Evolutionary conservation across 164 flowering plant genomes (phyloP).

Genomic region (Pachysandra terminalis): DNA sequence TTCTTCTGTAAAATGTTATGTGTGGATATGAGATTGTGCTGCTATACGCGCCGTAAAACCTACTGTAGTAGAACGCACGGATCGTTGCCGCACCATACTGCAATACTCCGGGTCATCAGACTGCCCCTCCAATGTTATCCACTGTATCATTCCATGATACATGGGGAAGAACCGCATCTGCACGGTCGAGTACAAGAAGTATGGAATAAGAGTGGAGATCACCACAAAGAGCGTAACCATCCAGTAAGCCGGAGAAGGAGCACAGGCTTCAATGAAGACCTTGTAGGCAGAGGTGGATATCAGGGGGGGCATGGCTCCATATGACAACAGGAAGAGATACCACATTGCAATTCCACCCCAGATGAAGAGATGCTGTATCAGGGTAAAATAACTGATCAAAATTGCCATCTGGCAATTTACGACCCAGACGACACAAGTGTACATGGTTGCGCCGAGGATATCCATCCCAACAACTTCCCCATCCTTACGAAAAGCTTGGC

Average conservation of each 20-base stretch:
- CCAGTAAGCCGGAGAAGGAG: constrained; percentile 78
- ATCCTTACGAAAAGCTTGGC: constrained; percentile 56
- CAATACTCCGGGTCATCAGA: constrained; percentile 61
- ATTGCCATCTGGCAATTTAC: constrained; percentile 94
- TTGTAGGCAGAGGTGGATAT: constrained; percentile 61
- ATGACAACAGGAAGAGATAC: constrained; percentile 74
- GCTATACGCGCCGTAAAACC: constrained; percentile 68
- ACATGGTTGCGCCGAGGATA: constrained; percentile 75
- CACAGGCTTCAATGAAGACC: constrained; percentile 78
- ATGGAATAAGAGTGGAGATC: constrained; percentile 59
- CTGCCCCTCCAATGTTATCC: constrained; percentile 65
- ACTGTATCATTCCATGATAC: constrained; percentile 85
- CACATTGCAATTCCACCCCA: constrained; percentile 79
- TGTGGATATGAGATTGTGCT: constrained; percentile 24
- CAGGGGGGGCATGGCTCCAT: constrained; percentile 59
- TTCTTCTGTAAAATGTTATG: neutral
- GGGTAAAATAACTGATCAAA: constrained; percentile 75
- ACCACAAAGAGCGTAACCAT: constrained; percentile 48
- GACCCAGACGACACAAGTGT: constrained; percentile 86
- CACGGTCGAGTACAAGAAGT: constrained; percentile 50
- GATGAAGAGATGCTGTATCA: constrained; percentile 72
- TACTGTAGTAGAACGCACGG: constrained; percentile 54
- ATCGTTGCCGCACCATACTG: constrained; percentile 60
- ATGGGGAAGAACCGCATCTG: constrained; percentile 82
- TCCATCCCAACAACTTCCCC: constrained; percentile 66